Evolutionary conservation across 1,139 yeast genomes (phyloP), one percentile per base, ranked within the genome.

Genomic region (Suhomyces panamericanus): DNA sequence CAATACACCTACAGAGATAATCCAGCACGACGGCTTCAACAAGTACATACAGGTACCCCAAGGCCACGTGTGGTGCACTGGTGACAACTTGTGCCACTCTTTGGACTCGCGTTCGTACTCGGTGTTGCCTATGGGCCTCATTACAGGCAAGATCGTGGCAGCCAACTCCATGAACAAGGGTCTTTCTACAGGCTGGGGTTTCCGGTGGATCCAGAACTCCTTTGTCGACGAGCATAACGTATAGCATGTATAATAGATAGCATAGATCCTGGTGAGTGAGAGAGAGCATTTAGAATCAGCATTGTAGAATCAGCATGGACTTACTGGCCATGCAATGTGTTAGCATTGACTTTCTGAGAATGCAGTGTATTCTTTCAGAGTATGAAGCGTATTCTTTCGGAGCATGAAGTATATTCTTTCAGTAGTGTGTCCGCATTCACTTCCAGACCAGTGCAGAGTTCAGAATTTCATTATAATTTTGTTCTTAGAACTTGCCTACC

Each of bases 11-110:
- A 38, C 61, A 3, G 66, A 70, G 38, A 56, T 57, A 6, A 52
- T 60, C 1, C 59, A 53, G 40, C 65, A 75, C 51, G 77, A 73
- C 51, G 78, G 80, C 17, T 80, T 69, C 56, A 76, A 83, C 56
- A 79, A 80, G 47, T 87, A 69, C 56, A 81, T 88, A 8, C 70
- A 68, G 43, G 85, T 88, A 0, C 96, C 96, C 0, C 80, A 81
- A 46, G 99, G 99, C 3, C 99, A 95, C 65, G 89, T 90, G 38
- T 95, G 98, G 98, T 85, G 91, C 5, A 89, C 97, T 0, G 99
- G 99, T 2, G 99, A 93, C 60, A 93, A 93, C 59, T 64, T 93
- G 47, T 78, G 89, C 33, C 90, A 85, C 55, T 87, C 96, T n/a
- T 69, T 91, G 44, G 99, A 95, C 57, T 89, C 96, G 6, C 70